These are phyloP conservation scores for Nitzschia sp. DNA, from an alignment of 108 stramenopile species.

Conservation along the genomic window DNA sequence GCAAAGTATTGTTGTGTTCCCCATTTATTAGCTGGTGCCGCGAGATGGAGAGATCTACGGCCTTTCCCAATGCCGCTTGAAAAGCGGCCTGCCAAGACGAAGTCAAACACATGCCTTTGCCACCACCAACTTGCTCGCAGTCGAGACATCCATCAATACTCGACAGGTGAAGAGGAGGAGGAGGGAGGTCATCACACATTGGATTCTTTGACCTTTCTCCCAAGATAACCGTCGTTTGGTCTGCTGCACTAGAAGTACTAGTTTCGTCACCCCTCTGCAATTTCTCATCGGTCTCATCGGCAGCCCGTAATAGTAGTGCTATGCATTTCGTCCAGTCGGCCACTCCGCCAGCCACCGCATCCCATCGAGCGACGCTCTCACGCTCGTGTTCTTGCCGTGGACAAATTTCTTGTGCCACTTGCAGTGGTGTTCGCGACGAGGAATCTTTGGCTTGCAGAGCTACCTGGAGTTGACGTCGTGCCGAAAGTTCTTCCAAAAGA, in stretches of 20 bases:
- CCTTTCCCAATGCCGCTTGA: slow-evolving; percentile 42
- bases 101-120: slow-evolving; percentile 46
- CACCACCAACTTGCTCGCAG: slow-evolving; percentile 26
- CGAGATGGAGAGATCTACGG: slow-evolving; percentile 30
- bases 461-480: slow-evolving; percentile 20
- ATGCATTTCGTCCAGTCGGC: slow-evolving; percentile 74
- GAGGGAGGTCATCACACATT: not conserved
- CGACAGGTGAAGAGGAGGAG: slow-evolving; percentile 19
- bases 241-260: not conserved
- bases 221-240: slow-evolving; percentile 27
- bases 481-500: slow-evolving; percentile 51
- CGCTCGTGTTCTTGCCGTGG: slow-evolving; percentile 44
- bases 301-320: slow-evolving; percentile 30
- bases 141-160: slow-evolving; percentile 15
- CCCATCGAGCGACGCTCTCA: slow-evolving; percentile 69
- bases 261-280: not conserved
- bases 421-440: slow-evolving; percentile 39
- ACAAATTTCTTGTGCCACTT: slow-evolving; percentile 48
- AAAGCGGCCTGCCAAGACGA: slow-evolving; percentile 61
- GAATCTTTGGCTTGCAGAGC: slow-evolving; percentile 34
- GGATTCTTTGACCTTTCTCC: not conserved
- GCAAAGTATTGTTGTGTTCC: not conserved
- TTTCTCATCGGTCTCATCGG: not conserved
- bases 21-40: not conserved
- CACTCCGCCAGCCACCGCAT: slow-evolving; percentile 65